Base-by-base conservation (phyloP, 2,329 filamentous ascomycete species). In the Fusarium ambrosium region DNA sequence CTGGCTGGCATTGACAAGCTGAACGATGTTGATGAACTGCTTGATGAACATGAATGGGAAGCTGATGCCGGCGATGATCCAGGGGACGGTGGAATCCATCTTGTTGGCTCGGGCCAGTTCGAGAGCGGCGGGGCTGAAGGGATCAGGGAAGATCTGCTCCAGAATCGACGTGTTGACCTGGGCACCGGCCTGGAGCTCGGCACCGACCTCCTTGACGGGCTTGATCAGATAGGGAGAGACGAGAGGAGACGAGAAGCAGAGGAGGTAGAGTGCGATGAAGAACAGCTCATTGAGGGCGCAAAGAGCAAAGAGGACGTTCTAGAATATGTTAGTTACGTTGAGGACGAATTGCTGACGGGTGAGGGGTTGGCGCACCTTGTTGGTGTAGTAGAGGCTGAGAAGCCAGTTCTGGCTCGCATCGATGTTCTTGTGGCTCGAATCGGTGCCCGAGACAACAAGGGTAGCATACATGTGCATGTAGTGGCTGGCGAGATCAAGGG, bases 401-500 rank as follows among this genome's bases (percentile, higher is more conserved):
- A 98, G 88, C 91, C 92, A 94, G 87, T 94, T 98, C 82, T 95
- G 89, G 82, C 90, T 94, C 84, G 93, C 92, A 81, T 97, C 95
- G 62, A 99, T 92, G 79, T 94, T 95, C 91, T 99, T 99, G 87
- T 99, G 97, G 86, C 95, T 92, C 74, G 85, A 94, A 78, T 92
- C 90, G 64, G 91, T 89, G 63, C 94, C 95, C 64, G 93, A 95
- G 91, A 98, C 97, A 75, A 92, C 92, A 80, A 98, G 87, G 1
- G 95, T 98, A 14, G 95, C 94, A 82, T 97, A 98, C 97, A 99
- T 99, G 86, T 99, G 97, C 88, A 98, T 96, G 83, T 98, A 99
- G 85, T 99, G 97, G 82, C 95, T 98, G 32, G 97, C 94, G 75
- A 99, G 89, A 84, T 99, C 97, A 79, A 99, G 86, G 65, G 93